Percentiles rank a stretch among this genome's conserved stretches.
These are phyloP conservation scores for Aspergillus kassunensis DNA, from an alignment of 495 filamentous ascomycete genomes.

Conservation along the genomic window DNA sequence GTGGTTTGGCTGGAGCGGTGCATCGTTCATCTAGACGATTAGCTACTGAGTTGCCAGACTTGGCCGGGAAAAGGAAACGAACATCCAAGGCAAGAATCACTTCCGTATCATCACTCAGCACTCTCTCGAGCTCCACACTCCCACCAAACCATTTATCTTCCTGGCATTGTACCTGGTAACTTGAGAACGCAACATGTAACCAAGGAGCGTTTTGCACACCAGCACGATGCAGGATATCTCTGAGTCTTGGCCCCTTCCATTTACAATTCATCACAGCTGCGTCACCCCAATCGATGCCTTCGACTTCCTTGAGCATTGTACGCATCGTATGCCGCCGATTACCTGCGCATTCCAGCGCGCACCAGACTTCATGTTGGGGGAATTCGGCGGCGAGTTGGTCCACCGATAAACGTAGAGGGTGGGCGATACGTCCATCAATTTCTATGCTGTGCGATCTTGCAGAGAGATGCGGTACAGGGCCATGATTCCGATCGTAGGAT, in stretches of 20 bases:
- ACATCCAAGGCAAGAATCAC: constrained; percentile 50
- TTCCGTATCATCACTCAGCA: constrained; percentile 41
- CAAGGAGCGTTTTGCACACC: constrained; percentile 19
- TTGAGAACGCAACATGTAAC: constrained; percentile 52
- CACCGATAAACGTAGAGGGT: constrained; percentile 28
- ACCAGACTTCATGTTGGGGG: constrained; percentile 50
- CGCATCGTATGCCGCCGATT: constrained; percentile 65
- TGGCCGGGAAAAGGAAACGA: not conserved
- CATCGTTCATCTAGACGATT: constrained; percentile 51
- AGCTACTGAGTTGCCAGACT: not conserved
- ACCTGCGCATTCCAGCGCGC: constrained; percentile 59
- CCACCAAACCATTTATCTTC: constrained; percentile 55
- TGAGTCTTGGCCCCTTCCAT: constrained; percentile 53
- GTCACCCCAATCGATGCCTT: constrained; percentile 61
- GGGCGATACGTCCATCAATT: constrained; percentile 38
- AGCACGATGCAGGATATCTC: constrained; percentile 48
- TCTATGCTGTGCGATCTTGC: constrained; percentile 35
- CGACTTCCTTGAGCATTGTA: constrained; percentile 55
- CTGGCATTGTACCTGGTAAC: constrained; percentile 45
- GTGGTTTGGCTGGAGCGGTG: constrained; percentile 52
- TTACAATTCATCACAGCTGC: constrained; percentile 60
- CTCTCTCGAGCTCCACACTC: constrained; percentile 46
- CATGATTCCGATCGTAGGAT: constrained; percentile 51
- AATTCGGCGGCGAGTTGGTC: constrained; percentile 42
- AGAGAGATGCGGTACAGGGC: constrained; percentile 45